These are phyloP conservation scores for Selaginella tamariscina DNA, from an alignment of 75 land plant species.

Conservation along the genomic window DNA sequence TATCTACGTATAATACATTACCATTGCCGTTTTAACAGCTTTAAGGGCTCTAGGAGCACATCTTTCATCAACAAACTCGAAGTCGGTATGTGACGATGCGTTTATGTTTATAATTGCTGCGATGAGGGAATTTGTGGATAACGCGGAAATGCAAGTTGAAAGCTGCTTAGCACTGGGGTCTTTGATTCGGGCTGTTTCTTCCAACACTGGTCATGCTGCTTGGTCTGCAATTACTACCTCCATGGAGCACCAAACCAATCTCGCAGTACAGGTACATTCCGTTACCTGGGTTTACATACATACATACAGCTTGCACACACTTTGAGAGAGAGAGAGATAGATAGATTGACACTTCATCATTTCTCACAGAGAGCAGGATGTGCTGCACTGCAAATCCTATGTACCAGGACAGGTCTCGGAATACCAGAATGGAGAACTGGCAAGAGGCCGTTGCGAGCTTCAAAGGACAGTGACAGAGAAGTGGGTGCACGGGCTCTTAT, in stretches of 20 bases:
- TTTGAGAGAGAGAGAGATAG: not conserved
- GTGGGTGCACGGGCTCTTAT: slow-evolving; percentile 20
- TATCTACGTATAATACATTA: too few species aligned
- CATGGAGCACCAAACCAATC: slow-evolving; percentile 20
- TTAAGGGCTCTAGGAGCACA: slow-evolving; percentile 21
- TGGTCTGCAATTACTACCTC: slow-evolving; percentile 18
- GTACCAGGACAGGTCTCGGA: slow-evolving; percentile 18
- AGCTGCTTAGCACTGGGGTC: slow-evolving; percentile 17
- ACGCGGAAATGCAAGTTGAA: slow-evolving; percentile 20
- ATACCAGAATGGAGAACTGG: slow-evolving; percentile 21
- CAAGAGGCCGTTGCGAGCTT: slow-evolving; percentile 17
- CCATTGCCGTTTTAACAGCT: slow-evolving; percentile 12
- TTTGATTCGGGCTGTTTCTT: slow-evolving; percentile 11
- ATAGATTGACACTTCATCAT: not conserved
- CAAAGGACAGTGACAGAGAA: slow-evolving; percentile 20
- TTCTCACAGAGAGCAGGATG: slow-evolving; percentile 26
- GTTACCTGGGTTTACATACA: not conserved
- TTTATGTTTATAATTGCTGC: slow-evolving; percentile 20
- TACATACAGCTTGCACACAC: not conserved
- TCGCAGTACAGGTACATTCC: slow-evolving; percentile 18
- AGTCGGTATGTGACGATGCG: slow-evolving; percentile 21
- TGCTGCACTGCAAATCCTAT: slow-evolving; percentile 20
- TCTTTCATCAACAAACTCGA: slow-evolving; percentile 19
- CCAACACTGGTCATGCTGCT: slow-evolving; percentile 17
- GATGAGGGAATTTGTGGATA: slow-evolving; percentile 14